These are phyloP conservation scores for Biscogniauxia marginata DNA, from an alignment of 2,329 filamentous ascomycete genomes.

Conservation along the genomic window DNA sequence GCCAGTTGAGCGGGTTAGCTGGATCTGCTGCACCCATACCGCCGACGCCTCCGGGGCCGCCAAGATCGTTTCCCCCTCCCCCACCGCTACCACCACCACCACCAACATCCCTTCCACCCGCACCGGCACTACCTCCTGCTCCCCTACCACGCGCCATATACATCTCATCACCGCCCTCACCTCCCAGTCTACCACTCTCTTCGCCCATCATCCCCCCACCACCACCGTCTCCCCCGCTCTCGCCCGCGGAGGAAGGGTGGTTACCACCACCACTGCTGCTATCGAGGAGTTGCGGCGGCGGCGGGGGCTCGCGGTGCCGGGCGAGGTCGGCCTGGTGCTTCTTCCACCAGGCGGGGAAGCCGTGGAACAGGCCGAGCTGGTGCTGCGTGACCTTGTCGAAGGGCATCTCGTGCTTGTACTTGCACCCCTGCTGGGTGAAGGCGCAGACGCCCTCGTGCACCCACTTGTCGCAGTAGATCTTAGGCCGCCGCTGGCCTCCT, in stretches of 20 bases:
- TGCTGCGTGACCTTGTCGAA: constrained; percentile 62
- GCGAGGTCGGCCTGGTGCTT: constrained; percentile 49
- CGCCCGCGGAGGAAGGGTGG: too few relatives aligned
- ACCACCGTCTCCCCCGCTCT: neutral
- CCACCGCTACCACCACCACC: constrained; percentile 3
- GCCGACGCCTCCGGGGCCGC: constrained; percentile 2
- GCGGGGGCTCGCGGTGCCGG: constrained; percentile 29
- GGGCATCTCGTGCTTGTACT: constrained; percentile 91
- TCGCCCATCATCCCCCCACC: neutral
- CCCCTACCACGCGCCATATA: neutral
- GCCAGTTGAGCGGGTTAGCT: neutral
- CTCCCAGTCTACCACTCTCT: too few relatives aligned
- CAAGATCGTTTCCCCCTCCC: neutral
- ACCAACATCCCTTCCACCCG: constrained; percentile 2
- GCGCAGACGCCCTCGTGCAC: constrained; percentile 81
- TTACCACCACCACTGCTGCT: constrained; percentile 1
- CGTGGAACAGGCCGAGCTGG: constrained; percentile 68
- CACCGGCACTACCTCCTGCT: too few relatives aligned
- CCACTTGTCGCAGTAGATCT: constrained; percentile 88
- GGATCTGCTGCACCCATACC: neutral
- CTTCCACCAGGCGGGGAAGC: constrained; percentile 60
- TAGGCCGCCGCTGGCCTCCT: constrained; percentile 39
- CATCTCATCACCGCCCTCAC: too few relatives aligned
- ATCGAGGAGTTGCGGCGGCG: constrained; percentile 4
- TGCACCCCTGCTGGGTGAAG: constrained; percentile 82